Evolutionary conservation across 441 rosid species (phyloP).

Genomic region (Jatropha podagrica): DNA sequence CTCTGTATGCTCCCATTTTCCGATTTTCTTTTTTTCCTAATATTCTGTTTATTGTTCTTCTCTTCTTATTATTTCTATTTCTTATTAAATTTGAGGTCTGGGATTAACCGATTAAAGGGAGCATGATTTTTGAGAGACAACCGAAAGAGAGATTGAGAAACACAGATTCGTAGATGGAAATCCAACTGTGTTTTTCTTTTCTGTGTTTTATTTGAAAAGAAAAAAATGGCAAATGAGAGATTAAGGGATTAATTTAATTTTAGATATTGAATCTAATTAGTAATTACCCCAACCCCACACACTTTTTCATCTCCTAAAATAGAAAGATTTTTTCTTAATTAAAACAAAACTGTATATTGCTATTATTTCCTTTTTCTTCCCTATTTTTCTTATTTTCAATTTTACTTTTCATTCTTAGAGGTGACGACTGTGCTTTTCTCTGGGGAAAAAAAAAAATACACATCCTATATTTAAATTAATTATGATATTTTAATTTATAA

Average conservation of each 20-base stretch:
- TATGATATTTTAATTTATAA: too few species aligned
- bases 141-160: too few species aligned
- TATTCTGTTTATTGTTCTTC: background rate
- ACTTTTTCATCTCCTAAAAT: background rate
- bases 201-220: background rate
- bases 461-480: too few species aligned
- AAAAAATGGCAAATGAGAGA: background rate
- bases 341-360: background rate
- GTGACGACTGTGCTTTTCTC: too few species aligned
- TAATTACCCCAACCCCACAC: background rate
- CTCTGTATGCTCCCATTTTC: conserved; percentile 65
- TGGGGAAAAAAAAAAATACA: too few species aligned
- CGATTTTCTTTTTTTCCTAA: background rate
- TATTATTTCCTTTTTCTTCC: background rate
- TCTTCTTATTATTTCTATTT: background rate
- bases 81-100: background rate
- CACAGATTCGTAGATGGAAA: background rate
- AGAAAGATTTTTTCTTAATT: background rate
- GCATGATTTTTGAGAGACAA: background rate
- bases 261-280: background rate
- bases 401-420: too few species aligned
- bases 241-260: background rate
- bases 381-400: background rate
- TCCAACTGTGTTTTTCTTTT: background rate
- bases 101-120: conserved; percentile 1